A percentile compares a stretch with the other conserved stretches of the same genome.
These are phyloP conservation scores for Aspergillus funiculosus DNA, from an alignment of 495 filamentous ascomycete species.

Conservation along the genomic window DNA sequence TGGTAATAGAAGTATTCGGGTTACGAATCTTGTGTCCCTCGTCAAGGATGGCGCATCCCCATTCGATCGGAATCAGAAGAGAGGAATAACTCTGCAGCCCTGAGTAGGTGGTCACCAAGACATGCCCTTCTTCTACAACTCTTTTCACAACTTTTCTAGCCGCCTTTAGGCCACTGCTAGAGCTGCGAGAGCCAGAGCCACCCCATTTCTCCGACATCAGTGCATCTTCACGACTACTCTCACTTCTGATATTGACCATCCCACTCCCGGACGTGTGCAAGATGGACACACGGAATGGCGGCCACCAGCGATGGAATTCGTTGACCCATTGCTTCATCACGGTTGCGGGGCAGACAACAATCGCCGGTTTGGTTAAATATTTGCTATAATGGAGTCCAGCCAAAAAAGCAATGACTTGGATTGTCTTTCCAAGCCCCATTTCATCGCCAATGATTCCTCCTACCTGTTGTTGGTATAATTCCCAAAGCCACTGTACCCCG, in stretches of 20 bases:
- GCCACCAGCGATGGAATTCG: constrained; percentile 98
- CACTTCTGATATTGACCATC: constrained; percentile 75
- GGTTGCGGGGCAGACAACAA: constrained; percentile 89
- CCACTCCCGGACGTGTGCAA: constrained; percentile 92
- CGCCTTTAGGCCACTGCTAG: constrained; percentile 50
- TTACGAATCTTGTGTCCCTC: constrained; percentile 98
- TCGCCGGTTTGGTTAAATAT: constrained; percentile 71
- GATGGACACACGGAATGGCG: constrained; percentile 87
- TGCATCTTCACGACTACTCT: constrained; percentile 66
- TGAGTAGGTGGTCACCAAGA: constrained; percentile 90
- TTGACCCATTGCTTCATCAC: constrained; percentile 97
- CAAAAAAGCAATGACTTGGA: constrained; percentile 87
- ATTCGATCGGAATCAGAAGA: constrained; percentile 71
- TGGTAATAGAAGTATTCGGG: constrained; percentile 84
- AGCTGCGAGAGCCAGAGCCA: constrained; percentile 26
- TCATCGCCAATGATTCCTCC: constrained; percentile 96
- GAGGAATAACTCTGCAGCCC: constrained; percentile 83
- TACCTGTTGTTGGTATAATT: constrained; percentile 79
- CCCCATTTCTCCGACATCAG: constrained; percentile 39
- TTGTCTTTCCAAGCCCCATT: constrained; percentile 96
- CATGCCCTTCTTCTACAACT: constrained; percentile 81
- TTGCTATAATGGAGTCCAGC: constrained; percentile 87
- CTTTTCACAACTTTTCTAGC: constrained; percentile 74
- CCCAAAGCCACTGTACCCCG: constrained; percentile 93
- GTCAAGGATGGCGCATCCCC: constrained; percentile 91